Percentiles rank a stretch among this genome's conserved stretches.
Conservation (phyloP, 2,329 filamentous ascomycete genomes). For the Blastomyces gilchristii region DNA sequence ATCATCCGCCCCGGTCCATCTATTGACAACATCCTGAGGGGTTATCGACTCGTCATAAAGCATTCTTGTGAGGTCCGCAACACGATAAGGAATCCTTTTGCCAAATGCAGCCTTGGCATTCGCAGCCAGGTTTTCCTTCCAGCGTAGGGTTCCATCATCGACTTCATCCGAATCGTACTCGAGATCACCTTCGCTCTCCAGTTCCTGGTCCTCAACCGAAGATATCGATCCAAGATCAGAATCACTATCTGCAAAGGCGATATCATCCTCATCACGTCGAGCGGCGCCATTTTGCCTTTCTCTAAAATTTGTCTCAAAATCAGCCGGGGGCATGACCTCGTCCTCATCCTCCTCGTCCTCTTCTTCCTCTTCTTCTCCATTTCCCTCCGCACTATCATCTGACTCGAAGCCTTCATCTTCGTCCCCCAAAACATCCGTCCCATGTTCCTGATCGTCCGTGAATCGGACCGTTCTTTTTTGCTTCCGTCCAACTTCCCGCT, state of each 20-base stretch:
- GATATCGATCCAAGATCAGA: conserved; percentile 90
- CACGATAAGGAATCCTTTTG: conserved; percentile 61
- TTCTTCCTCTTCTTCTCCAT: conserved; percentile 40
- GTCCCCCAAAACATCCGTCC: conserved; percentile 47
- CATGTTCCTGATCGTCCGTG: conserved; percentile 40
- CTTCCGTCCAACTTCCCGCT: conserved; percentile 49
- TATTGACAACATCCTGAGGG: conserved; percentile 62
- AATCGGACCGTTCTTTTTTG: conserved; percentile 43
- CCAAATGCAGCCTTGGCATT: conserved; percentile 63
- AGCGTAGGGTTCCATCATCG: conserved; percentile 62
- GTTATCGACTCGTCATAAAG: conserved; percentile 79
- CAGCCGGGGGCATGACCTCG: conserved; percentile 33
- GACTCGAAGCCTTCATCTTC: conserved; percentile 47
- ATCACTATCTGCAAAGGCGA: conserved; percentile 92
- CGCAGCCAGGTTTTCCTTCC: conserved; percentile 79
- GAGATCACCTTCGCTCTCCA: conserved; percentile 46
- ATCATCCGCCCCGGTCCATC: conserved; percentile 57
- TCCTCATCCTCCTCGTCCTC: conserved; percentile 28
- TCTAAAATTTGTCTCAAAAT: conserved; percentile 36
- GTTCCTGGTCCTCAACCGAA: conserved; percentile 46
- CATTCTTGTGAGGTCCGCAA: conserved; percentile 70
- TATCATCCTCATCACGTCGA: conserved; percentile 53
- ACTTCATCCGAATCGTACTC: conserved; percentile 48
- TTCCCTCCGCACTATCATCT: conserved; percentile 30
- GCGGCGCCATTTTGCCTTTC: conserved; percentile 44